Percentiles rank a stretch among this genome's conserved stretches.
Evolutionary conservation across 495 filamentous ascomycete genomes (phyloP).

Genomic region (Aspergillus kassunensis): DNA sequence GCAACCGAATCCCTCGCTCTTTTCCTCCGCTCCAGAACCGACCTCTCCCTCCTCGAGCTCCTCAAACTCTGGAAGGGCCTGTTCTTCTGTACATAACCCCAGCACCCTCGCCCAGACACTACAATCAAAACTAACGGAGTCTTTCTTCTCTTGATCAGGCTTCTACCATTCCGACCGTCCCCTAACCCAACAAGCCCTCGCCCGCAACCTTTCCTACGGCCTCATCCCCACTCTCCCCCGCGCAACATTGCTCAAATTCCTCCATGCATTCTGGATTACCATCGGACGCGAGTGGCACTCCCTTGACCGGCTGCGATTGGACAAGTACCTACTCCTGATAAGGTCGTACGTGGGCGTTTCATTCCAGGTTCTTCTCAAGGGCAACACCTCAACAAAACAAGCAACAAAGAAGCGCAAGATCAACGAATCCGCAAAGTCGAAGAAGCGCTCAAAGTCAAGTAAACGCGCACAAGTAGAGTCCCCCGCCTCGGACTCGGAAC

Average conservation of each 20-base stretch:
- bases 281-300: conserved; percentile 76
- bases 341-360: conserved; percentile 68
- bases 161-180: conserved; percentile 94
- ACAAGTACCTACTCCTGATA: conserved; percentile 88
- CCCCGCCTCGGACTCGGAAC: no score
- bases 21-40: conserved; percentile 65
- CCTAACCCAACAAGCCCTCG: conserved; percentile 79
- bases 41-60: conserved; percentile 69
- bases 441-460: conserved; percentile 24
- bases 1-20: conserved; percentile 74
- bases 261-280: conserved; percentile 85
- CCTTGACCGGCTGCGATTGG: conserved; percentile 82
- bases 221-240: conserved; percentile 63
- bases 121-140: no score
- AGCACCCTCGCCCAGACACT: no score
- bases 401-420: conserved; percentile 36
- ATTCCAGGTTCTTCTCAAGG: conserved; percentile 49
- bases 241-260: conserved; percentile 48
- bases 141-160: conserved; percentile 34
- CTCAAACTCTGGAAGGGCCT: conserved; percentile 96
- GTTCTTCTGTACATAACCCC: conserved; percentile 79
- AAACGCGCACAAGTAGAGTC: no score
- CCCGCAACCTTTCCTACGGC: conserved; percentile 70
- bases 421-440: conserved; percentile 36
- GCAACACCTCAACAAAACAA: conserved; percentile 11